These are phyloP conservation scores for Phylloboletellus chloephorus DNA, from an alignment of 1,284 basidiomycete genomes.

Conservation along the genomic window DNA sequence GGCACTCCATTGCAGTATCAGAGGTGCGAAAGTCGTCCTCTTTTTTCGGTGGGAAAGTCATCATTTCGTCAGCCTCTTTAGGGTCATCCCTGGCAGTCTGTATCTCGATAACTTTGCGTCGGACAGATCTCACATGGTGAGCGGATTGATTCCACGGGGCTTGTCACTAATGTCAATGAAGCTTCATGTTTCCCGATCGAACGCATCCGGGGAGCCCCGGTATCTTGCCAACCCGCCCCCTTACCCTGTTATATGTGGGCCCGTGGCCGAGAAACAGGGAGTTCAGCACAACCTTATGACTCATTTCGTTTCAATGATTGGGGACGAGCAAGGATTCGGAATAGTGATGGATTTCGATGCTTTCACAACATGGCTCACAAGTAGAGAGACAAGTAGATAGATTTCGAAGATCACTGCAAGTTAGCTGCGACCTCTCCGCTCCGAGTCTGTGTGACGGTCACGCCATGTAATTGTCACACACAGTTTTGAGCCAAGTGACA, in stretches of 20 bases:
- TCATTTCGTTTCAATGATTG: slow-evolving; percentile 52
- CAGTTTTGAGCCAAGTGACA: slow-evolving; percentile 6
- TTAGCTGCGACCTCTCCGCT: background rate
- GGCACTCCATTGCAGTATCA: slow-evolving; percentile 37
- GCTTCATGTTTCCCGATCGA: slow-evolving; percentile 7
- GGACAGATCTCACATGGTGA: slow-evolving; percentile 76
- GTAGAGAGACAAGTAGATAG: background rate
- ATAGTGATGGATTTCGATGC: slow-evolving; percentile 35
- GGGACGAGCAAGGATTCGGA: slow-evolving; percentile 34
- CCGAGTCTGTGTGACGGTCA: too few species aligned
- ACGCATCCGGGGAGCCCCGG: slow-evolving; percentile 10
- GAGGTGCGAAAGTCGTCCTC: slow-evolving; percentile 37
- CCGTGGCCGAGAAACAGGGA: slow-evolving; percentile 36
- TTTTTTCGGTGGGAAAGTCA: slow-evolving; percentile 10
- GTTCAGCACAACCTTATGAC: slow-evolving; percentile 57
- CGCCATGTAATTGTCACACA: too few species aligned
- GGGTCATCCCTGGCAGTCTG: slow-evolving; percentile 47
- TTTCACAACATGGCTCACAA: slow-evolving; percentile 31
- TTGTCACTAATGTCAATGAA: slow-evolving; percentile 9
- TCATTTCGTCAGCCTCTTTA: slow-evolving; percentile 38
- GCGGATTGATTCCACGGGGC: slow-evolving; percentile 11
- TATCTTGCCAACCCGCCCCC: slow-evolving; percentile 43
- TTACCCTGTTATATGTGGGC: slow-evolving; percentile 50
- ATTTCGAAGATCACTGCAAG: too few species aligned
- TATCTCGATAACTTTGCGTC: slow-evolving; percentile 64